Conservation (phyloP, 352 stramenopile genomes). For the Peronosclerospora sorghi region DNA sequence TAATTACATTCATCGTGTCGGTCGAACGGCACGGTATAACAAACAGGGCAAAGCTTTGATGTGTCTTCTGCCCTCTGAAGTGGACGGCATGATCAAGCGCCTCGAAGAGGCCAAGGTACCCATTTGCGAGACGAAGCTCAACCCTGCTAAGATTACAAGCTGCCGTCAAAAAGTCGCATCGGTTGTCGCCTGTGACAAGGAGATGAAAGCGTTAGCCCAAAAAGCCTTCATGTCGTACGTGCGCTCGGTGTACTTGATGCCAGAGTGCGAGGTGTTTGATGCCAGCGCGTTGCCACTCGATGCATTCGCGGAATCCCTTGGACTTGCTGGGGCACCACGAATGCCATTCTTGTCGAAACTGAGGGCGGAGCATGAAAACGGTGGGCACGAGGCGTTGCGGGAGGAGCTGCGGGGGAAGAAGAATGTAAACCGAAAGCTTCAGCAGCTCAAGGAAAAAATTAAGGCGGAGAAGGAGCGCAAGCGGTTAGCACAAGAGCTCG, state of each 20-base stretch:
- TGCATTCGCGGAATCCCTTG: constrained; percentile 89
- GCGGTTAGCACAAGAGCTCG: constrained; percentile 69
- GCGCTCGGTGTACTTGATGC: constrained; percentile 92
- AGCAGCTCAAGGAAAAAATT: constrained; percentile 97
- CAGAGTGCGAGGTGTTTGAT: constrained; percentile 91
- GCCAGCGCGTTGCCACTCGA: constrained; percentile 85
- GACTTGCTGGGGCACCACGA: constrained; percentile 87
- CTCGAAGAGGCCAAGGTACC: constrained; percentile 90
- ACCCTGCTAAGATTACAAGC: constrained; percentile 91
- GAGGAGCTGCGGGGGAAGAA: constrained; percentile 89
- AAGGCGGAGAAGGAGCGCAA: constrained; percentile 93
- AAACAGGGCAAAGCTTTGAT: constrained; percentile 90
- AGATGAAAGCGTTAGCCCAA: constrained; percentile 92
- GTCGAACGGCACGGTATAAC: constrained; percentile 92
- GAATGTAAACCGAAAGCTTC: constrained; percentile 95
- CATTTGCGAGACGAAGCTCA: constrained; percentile 94
- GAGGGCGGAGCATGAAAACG: constrained; percentile 34
- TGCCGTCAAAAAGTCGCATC: constrained; percentile 88
- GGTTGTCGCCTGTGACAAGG: constrained; percentile 87
- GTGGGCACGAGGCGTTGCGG: constrained; percentile 63
- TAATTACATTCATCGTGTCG: constrained; percentile 98
- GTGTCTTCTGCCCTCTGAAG: constrained; percentile 87
- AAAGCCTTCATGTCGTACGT: constrained; percentile 98
- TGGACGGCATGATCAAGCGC: constrained; percentile 74
- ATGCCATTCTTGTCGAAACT: constrained; percentile 89